Percentiles rank a stretch among this genome's conserved stretches.
Conservation (phyloP, 2,329 filamentous ascomycete genomes). For the Calonectria montana region DNA sequence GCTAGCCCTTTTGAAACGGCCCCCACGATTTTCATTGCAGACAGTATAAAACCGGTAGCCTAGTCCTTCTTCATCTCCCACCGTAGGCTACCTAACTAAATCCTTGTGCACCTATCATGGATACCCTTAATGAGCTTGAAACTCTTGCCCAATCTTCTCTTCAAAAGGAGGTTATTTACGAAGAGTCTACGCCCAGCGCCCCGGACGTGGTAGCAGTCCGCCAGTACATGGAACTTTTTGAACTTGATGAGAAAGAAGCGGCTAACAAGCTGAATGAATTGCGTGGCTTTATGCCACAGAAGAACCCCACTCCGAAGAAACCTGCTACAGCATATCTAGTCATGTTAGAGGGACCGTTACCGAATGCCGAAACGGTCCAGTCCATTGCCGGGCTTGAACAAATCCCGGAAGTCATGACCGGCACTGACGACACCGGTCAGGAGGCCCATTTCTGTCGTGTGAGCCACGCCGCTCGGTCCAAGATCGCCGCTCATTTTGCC, state of each 20-base stretch:
- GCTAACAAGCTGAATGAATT: slow-evolving; percentile 19
- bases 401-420: slow-evolving; percentile 16
- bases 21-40: neutral
- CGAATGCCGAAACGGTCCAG: slow-evolving; percentile 9
- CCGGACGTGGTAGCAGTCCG: neutral
- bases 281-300: slow-evolving; percentile 2
- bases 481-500: slow-evolving; percentile 19
- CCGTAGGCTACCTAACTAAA: neutral
- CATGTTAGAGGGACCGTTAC: slow-evolving; percentile 6
- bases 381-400: slow-evolving; percentile 13
- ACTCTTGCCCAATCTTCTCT: slow-evolving; percentile 4
- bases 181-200: neutral
- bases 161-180: neutral
- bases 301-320: neutral
- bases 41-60: neutral
- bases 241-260: slow-evolving; percentile 11
- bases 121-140: slow-evolving; percentile 14
- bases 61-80: neutral
- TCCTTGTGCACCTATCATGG: neutral
- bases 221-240: slow-evolving; percentile 25
- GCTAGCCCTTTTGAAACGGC: neutral
- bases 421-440: slow-evolving; percentile 18
- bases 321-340: slow-evolving; percentile 22
- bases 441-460: slow-evolving; percentile 24
- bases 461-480: neutral